A percentile compares a stretch with the other conserved stretches of the same genome.
Conservation (phyloP, 176 grass and related monocot genomes). For the Oryza brachyantha region DNA sequence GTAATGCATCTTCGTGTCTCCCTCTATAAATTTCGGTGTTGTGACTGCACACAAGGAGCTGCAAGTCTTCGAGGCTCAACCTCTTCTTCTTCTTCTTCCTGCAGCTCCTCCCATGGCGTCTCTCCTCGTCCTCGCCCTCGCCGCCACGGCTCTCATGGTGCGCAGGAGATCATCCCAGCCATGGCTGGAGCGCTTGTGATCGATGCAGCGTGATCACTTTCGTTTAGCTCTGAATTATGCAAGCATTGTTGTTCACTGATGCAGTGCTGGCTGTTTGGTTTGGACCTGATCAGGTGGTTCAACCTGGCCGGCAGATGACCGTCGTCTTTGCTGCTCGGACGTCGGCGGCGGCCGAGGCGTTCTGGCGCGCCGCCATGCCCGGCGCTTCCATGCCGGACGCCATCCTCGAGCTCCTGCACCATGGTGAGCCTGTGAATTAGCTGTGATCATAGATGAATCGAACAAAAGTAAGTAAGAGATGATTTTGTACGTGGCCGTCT, state of each 20-base stretch:
- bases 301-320: neutral
- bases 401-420: constrained; percentile 37
- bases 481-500: neutral
- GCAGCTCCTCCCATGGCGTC: constrained; percentile 26
- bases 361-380: constrained; percentile 36
- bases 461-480: too few species aligned
- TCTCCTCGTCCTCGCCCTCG: constrained; percentile 17
- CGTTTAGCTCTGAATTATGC: neutral
- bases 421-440: neutral
- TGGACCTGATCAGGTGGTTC: constrained; percentile 6
- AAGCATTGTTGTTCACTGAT: neutral
- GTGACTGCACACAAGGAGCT: neutral
- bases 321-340: neutral
- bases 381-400: constrained; percentile 29
- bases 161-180: neutral
- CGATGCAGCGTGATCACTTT: neutral
- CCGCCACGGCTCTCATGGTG: constrained; percentile 32
- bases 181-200: neutral
- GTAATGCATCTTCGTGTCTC: neutral
- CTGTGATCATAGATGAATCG: neutral
- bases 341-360: constrained; percentile 20
- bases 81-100: neutral
- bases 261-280: neutral
- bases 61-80: neutral
- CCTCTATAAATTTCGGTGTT: constrained; percentile 32